Evolutionary conservation across 169 alveolate species (phyloP), one percentile per base, ranked within the genome.

Genomic region (Plasmodium relictum): DNA sequence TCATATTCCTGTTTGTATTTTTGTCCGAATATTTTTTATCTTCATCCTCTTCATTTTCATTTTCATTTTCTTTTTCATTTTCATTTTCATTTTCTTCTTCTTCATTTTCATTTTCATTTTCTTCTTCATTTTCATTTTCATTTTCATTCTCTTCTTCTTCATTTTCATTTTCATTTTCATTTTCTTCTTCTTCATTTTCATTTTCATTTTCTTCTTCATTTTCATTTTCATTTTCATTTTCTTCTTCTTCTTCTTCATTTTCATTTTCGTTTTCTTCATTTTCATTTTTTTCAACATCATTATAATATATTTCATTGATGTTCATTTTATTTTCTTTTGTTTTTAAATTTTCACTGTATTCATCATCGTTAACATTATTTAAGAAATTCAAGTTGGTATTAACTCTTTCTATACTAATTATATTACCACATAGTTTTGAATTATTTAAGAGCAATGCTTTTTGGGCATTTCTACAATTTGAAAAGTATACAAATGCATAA

Each of bases 401-500:
- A 22, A 26, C 8, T 58, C 20, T 6, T 44, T 86, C 73, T 0
- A 86, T 63, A 6, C 37, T 86, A 9, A 86, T 66, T 44, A 16
- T 26, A 20, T 66, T 69, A 2, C 92, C 92, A 24, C 92, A 86
- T 24, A 86, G 3, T 45, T 41, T 86, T 10, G 92, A 37, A 3
- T 54, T 59, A 37, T 56, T 86, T 41, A 86, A 6, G 1, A 56
- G 88, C 9, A 86, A 56, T 2, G 92, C 92, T 50, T 86, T 72
- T 54, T 58, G 9, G n/a, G 37, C 65, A 14, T 71, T 69, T 18
- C 54, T n/a, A 31, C 6, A 26, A 39, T n/a, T 58, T 20, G 88
- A 61, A 73, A 86, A 86, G 45, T 48, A 39, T 39, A 86, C 92
- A 39, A 71, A 20, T 16, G 92, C 92, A 73, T 44, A 86, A 3